These are phyloP conservation scores for Naganishia sp. DNA, from an alignment of 1,284 basidiomycete species.

Conservation along the genomic window DNA sequence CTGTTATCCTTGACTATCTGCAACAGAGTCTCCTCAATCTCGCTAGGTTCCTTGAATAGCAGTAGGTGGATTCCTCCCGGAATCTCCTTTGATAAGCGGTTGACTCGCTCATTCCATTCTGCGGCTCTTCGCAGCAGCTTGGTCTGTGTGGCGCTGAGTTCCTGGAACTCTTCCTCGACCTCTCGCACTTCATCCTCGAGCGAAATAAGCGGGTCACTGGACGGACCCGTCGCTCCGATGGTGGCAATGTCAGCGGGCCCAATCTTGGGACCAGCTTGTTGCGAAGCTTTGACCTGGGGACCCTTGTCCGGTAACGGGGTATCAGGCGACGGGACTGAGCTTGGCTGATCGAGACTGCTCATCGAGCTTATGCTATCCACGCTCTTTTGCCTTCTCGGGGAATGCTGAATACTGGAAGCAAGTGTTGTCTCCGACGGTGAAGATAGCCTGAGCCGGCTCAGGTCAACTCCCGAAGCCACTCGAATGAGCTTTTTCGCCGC, in stretches of 20 bases:
- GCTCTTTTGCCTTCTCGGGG: conserved; percentile 4
- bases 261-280: neutral
- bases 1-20: conserved; percentile 13
- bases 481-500: conserved; percentile 19
- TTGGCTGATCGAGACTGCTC: neutral
- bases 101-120: conserved; percentile 42
- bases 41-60: conserved; percentile 42
- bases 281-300: neutral
- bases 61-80: conserved; percentile 37
- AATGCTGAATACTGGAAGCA: neutral
- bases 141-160: conserved; percentile 41
- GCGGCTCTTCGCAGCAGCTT: conserved; percentile 44
- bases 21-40: conserved; percentile 38
- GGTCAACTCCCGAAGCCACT: conserved; percentile 17
- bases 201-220: conserved; percentile 6
- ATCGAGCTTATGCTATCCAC: neutral
- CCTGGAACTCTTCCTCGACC: conserved; percentile 38
- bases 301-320: neutral
- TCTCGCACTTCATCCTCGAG: conserved; percentile 22
- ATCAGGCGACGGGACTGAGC: neutral
- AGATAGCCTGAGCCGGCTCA: conserved; percentile 7
- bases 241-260: neutral
- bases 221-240: conserved; percentile 5
- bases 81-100: conserved; percentile 34
- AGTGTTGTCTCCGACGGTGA: neutral